These are phyloP conservation scores for Pisolithus tinctorius DNA, from an alignment of 768 basidiomycete species.

Conservation along the genomic window DNA sequence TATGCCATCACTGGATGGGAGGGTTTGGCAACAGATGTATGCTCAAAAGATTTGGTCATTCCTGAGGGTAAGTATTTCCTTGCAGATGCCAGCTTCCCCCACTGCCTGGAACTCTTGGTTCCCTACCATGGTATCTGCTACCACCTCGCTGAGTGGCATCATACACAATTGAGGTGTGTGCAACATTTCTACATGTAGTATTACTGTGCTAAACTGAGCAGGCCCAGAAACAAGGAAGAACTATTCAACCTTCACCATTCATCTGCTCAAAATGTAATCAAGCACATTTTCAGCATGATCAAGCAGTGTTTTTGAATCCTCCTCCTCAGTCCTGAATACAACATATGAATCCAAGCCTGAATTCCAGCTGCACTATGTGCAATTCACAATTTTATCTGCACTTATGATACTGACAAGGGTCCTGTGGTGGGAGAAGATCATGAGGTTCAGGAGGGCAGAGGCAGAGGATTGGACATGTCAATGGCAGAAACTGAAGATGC, in stretches of 20 bases:
- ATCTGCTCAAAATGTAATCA: slow-evolving; percentile 32
- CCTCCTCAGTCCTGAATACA: slow-evolving; percentile 15
- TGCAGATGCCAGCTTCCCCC: not conserved
- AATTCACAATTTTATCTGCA: slow-evolving; percentile 15
- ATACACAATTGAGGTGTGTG: not conserved
- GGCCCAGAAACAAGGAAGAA: slow-evolving; percentile 22
- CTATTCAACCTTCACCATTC: slow-evolving; percentile 38
- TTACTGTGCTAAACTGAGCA: not conserved
- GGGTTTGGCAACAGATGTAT: too few species aligned
- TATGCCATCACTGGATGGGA: not conserved
- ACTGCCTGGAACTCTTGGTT: not conserved
- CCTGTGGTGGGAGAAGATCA: too few species aligned
- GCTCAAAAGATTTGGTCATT: not conserved
- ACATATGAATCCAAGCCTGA: slow-evolving; percentile 13
- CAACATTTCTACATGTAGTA: too few species aligned
- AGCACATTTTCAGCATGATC: slow-evolving; percentile 33
- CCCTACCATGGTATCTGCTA: not conserved
- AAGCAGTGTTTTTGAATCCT: slow-evolving; percentile 20
- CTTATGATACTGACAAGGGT: not conserved
- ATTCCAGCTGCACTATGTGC: slow-evolving; percentile 16
- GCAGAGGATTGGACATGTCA: too few species aligned
- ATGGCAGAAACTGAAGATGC: too few species aligned
- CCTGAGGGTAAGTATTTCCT: not conserved
- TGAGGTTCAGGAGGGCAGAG: too few species aligned
- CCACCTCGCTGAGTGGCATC: not conserved